Conservation (phyloP, 2,329 filamentous ascomycete genomes). For the Trichoderma breve region DNA sequence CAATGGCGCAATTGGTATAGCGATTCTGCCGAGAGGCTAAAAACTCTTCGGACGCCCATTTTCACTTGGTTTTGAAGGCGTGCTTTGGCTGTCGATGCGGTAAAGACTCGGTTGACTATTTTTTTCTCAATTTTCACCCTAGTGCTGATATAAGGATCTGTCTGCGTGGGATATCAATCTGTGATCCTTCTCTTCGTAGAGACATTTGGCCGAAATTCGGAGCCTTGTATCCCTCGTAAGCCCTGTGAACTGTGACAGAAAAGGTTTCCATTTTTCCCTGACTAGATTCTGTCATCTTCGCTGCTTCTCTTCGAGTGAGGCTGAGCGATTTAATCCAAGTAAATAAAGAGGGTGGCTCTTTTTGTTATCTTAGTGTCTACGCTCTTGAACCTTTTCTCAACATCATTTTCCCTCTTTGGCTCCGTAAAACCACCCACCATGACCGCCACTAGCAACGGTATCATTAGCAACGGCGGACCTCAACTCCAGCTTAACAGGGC, state of each 20-base stretch:
- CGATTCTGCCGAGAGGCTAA: background rate
- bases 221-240: background rate
- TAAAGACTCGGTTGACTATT: constrained; percentile 15
- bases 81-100: background rate
- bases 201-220: background rate
- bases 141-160: constrained; percentile 2
- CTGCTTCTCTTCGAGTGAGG: background rate
- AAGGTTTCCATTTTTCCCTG: background rate
- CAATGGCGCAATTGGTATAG: constrained; percentile 4
- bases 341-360: background rate
- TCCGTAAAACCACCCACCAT: background rate
- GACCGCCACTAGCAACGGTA: constrained; percentile 11
- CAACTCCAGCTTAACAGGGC: constrained; percentile 31
- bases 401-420: background rate
- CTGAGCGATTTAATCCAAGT: background rate
- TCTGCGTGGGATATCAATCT: background rate
- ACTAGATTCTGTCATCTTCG: background rate
- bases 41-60: background rate
- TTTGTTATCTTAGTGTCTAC: background rate
- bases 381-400: background rate
- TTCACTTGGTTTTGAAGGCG: background rate
- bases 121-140: background rate
- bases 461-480: constrained; percentile 26
- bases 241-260: background rate
- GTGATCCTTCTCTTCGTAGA: background rate